Conservation (phyloP, 139 green algal genomes). For the Chlamydomonas sp. region DNA sequence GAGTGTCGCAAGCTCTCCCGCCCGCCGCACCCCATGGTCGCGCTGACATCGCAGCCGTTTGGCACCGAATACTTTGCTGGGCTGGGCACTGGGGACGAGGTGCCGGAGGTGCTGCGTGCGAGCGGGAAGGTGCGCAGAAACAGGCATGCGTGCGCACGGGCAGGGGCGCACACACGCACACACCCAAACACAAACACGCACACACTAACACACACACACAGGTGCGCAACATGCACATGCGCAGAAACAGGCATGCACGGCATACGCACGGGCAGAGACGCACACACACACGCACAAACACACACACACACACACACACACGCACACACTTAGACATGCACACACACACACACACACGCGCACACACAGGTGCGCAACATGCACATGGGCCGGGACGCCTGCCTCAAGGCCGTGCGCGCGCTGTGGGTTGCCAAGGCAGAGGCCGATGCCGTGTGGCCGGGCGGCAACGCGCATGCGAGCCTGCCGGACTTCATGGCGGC, state of each 20-base stretch:
- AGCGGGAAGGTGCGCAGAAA: neutral
- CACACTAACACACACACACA: neutral
- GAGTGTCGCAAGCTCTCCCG: neutral
- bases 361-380: too few relatives aligned
- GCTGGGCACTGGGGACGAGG: neutral
- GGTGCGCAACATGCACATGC: neutral
- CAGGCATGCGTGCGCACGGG: neutral
- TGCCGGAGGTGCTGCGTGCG: constrained; percentile 5
- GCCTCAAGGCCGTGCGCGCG: too few relatives aligned
- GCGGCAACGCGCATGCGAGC: too few relatives aligned
- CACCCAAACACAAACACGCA: neutral
- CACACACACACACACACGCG: too few relatives aligned
- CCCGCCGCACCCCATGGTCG: neutral
- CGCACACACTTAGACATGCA: too few relatives aligned
- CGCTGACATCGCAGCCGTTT: neutral
- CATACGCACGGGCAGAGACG: neutral
- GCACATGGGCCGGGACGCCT: too few relatives aligned
- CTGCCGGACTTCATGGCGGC: too few relatives aligned
- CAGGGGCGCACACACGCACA: neutral
- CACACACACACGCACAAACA: too few relatives aligned
- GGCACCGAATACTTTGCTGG: neutral
- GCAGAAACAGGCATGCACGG: neutral
- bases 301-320: too few relatives aligned
- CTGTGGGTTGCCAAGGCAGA: too few relatives aligned
- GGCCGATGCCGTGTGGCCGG: too few relatives aligned